phyloP scores from a whole-genome alignment of 2,329 filamentous ascomycete genomes.

The Alternaria infectoria region DNA sequence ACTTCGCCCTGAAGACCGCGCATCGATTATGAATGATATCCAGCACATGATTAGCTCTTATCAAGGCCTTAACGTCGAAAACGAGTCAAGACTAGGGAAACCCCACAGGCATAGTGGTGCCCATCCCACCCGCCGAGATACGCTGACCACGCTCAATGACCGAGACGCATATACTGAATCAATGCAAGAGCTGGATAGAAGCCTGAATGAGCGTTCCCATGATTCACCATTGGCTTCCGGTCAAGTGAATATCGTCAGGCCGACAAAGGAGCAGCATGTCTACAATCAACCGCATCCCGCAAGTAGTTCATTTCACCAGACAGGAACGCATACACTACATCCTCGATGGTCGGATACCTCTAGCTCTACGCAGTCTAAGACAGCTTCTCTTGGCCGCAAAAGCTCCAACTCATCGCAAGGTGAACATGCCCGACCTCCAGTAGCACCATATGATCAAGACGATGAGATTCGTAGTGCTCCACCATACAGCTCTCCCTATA shows the following conservation, averaged over 20 bases:
- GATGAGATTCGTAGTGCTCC: conserved; percentile 1
- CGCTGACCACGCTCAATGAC: conserved; percentile 26
- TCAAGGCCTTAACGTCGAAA: conserved; percentile 24
- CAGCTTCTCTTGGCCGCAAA: conserved; percentile 32
- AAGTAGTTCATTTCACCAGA: conserved; percentile 13
- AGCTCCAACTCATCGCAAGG: conserved; percentile 34
- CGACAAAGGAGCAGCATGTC: conserved; percentile 12
- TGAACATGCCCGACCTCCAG: neutral
- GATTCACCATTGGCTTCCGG: conserved; percentile 17
- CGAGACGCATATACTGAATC: conserved; percentile 13
- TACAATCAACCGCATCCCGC: conserved; percentile 13
- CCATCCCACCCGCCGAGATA: conserved; percentile 22
- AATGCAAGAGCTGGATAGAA: conserved; percentile 12
- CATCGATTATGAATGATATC: conserved; percentile 40
- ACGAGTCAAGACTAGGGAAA: conserved; percentile 4
- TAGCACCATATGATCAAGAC: neutral
- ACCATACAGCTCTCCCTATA: conserved; percentile 4
- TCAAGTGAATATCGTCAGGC: conserved; percentile 11
- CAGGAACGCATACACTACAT: conserved; percentile 7
- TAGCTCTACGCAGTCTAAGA: conserved; percentile 37
- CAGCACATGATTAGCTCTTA: conserved; percentile 43
- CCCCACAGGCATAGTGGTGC: conserved; percentile 1
- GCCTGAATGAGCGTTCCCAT: conserved; percentile 15
- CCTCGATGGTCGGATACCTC: conserved; percentile 33
- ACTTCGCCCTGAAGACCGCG: conserved; percentile 26